Conservation (phyloP, 441 rosid species). For the Breynia disticha region DNA sequence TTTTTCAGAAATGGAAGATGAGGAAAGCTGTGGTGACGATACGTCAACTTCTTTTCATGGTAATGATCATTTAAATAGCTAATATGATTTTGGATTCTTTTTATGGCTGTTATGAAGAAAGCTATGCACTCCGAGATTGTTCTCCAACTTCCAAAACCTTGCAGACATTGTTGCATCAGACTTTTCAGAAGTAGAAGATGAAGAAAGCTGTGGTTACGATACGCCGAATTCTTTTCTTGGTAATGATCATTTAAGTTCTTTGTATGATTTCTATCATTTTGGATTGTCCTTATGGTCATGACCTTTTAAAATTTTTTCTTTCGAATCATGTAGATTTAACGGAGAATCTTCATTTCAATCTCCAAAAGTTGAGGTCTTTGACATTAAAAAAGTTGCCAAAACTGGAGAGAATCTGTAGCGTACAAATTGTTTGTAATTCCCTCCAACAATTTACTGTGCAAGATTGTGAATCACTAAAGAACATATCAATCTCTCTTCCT, state of each 20-base stretch:
- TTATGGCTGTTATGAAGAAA: no score
- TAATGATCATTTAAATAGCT: no score
- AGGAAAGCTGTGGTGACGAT: constrained; percentile 25
- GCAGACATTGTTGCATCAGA: not conserved
- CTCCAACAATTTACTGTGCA: not conserved
- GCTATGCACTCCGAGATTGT: constrained; percentile 3
- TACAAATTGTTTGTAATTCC: constrained; percentile 9
- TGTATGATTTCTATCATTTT: no score
- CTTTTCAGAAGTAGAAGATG: not conserved
- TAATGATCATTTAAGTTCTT: no score
- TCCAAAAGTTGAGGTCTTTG: constrained; percentile 10
- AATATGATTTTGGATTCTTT: no score
- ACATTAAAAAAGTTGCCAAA: not conserved
- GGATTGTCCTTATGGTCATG: no score
- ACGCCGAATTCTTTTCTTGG: no score
- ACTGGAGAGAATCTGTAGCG: constrained; percentile 14
- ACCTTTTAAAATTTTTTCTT: no score
- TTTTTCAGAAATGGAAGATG: not conserved
- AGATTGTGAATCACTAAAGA: not conserved
- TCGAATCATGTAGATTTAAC: not conserved
- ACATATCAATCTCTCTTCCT: not conserved
- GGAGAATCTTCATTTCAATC: not conserved
- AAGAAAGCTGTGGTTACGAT: not conserved
- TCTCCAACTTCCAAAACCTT: constrained; percentile 12
- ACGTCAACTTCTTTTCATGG: no score